phyloP scores from a whole-genome alignment of 129 eudicot species.

The Escallonia herrerae region DNA sequence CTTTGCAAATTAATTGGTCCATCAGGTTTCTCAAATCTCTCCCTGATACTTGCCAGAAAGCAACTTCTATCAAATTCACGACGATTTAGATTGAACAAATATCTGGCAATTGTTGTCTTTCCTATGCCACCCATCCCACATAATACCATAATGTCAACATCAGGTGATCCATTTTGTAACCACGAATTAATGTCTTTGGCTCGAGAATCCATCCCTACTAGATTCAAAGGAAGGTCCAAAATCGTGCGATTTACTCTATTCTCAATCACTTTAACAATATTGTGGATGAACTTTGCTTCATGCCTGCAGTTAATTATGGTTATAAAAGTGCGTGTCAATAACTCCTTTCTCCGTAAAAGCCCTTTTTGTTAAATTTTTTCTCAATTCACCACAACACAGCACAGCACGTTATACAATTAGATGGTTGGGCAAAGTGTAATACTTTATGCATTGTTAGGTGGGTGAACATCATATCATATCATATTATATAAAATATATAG shows the following conservation, averaged over 20 bases:
- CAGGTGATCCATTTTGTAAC: background rate
- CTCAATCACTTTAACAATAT: background rate
- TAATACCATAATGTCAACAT: background rate
- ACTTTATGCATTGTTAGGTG: too few relatives aligned
- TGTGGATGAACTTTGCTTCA: conserved; percentile 1
- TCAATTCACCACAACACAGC: too few relatives aligned
- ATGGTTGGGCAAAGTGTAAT: too few relatives aligned
- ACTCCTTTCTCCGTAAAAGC: too few relatives aligned
- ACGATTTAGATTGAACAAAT: background rate
- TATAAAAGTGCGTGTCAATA: too few relatives aligned
- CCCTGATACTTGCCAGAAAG: background rate
- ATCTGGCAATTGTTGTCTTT: conserved; percentile 4
- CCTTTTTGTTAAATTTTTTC: too few relatives aligned
- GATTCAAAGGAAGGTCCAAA: background rate
- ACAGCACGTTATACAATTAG: too few relatives aligned
- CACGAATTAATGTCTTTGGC: conserved; percentile 3
- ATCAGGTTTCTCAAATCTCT: background rate
- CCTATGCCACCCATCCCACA: conserved; percentile 11
- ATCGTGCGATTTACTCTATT: background rate
- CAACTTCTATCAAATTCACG: background rate
- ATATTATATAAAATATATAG: too few relatives aligned
- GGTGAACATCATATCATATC: too few relatives aligned
- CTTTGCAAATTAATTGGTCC: conserved; percentile 2
- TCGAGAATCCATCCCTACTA: conserved; percentile 10
- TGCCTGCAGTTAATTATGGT: conserved; percentile 3